phyloP scores from a whole-genome alignment of 345 rosid species.

The Pistacia atlantica region DNA sequence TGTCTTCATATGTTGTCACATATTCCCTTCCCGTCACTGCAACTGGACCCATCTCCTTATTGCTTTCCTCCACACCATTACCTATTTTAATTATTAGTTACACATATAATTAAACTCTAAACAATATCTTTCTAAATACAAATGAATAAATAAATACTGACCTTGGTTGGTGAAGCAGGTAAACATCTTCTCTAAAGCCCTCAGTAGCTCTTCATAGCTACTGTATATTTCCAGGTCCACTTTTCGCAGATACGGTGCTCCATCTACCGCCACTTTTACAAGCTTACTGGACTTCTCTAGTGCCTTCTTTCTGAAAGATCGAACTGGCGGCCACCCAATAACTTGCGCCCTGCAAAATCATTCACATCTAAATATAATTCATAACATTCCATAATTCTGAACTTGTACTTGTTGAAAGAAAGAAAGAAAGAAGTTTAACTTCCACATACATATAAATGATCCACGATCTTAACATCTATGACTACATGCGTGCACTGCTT shows the following conservation, averaged over 20 bases:
- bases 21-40: constrained; percentile 17
- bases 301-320: constrained; percentile 25
- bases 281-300: constrained; percentile 17
- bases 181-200: constrained; percentile 26
- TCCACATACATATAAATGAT: too few relatives aligned
- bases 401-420: too few relatives aligned
- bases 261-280: constrained; percentile 36
- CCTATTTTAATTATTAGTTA: neutral
- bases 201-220: constrained; percentile 24
- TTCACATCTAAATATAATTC: too few relatives aligned
- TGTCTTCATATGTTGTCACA: constrained; percentile 29
- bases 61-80: neutral
- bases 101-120: neutral
- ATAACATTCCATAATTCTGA: neutral
- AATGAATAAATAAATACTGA: neutral
- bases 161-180: constrained; percentile 18
- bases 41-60: constrained; percentile 4
- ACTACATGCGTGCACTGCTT: too few relatives aligned
- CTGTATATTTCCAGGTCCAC: constrained; percentile 28
- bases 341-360: constrained; percentile 21
- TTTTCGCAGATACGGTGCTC: constrained; percentile 34
- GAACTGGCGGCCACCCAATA: constrained; percentile 33
- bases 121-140: neutral
- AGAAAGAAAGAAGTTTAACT: too few relatives aligned
- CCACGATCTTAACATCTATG: too few relatives aligned